Conservation (phyloP, 2,329 filamentous ascomycete species). For the Diplodia corticola region DNA sequence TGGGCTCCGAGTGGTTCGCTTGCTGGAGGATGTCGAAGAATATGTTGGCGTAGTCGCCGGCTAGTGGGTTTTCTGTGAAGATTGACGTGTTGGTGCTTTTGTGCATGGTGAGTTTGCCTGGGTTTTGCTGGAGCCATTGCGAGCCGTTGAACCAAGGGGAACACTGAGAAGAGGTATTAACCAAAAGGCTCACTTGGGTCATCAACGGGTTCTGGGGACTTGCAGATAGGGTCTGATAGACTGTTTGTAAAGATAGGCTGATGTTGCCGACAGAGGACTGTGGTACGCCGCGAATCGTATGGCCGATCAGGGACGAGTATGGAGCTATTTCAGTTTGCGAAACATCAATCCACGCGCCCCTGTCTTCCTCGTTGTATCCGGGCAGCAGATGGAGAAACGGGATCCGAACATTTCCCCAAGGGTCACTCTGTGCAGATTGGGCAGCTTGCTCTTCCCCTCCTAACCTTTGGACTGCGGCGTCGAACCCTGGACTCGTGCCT, state of each 20-base stretch:
- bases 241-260: background rate
- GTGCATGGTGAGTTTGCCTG: background rate
- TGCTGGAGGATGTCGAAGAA: background rate
- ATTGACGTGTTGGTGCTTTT: background rate
- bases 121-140: background rate
- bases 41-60: background rate
- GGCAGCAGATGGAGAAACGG: background rate
- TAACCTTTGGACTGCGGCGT: background rate
- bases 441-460: background rate
- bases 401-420: background rate
- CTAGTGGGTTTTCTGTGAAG: background rate
- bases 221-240: background rate
- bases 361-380: background rate
- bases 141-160: background rate
- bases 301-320: slow-evolving; percentile 1
- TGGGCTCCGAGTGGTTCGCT: background rate
- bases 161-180: background rate
- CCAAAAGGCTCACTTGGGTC: background rate
- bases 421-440: background rate
- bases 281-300: background rate
- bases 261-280: background rate
- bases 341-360: background rate
- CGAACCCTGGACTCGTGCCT: background rate
- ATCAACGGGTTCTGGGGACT: background rate
- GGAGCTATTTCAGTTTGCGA: background rate